Conservation (phyloP, 1,139 yeast species). For the Suhomyces maxii region DNA sequence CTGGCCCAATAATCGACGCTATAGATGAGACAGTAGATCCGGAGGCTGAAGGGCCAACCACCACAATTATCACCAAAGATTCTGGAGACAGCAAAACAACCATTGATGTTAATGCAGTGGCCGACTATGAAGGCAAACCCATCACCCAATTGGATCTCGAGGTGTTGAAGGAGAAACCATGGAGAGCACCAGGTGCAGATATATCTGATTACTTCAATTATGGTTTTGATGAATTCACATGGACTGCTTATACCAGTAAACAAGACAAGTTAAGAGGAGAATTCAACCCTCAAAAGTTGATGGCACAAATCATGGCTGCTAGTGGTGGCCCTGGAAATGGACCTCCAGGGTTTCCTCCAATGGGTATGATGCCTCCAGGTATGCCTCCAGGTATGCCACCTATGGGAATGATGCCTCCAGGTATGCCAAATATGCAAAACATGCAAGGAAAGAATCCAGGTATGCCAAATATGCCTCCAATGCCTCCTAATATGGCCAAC, state of each 20-base stretch:
- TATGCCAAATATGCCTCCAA: conserved; percentile 26
- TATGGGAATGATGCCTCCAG: conserved; percentile 38
- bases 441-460: conserved; percentile 29
- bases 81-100: conserved; percentile 36
- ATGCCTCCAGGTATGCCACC: conserved; percentile 21
- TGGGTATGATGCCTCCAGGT: conserved; percentile 23
- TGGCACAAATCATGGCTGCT: conserved; percentile 45
- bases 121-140: conserved; percentile 79
- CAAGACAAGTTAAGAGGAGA: conserved; percentile 82
- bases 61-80: conserved; percentile 37
- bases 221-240: conserved; percentile 93
- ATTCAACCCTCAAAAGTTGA: conserved; percentile 61
- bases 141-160: conserved; percentile 82
- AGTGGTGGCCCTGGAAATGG: conserved; percentile 13
- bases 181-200: conserved; percentile 98
- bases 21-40: conserved; percentile 10
- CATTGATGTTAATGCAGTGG: conserved; percentile 77
- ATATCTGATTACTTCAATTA: conserved; percentile 90
- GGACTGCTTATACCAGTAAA: conserved; percentile 90
- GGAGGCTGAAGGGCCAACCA: conserved; percentile 34
- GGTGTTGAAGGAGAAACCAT: conserved; percentile 87
- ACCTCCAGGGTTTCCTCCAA: conserved; percentile 23
- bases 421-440: conserved; percentile 24
- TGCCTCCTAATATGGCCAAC: conserved; percentile 17
- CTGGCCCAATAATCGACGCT: conserved; percentile 24